Base-by-base conservation (phyloP, 2,329 filamentous ascomycete genomes). In the Penicillium digitatum region DNA sequence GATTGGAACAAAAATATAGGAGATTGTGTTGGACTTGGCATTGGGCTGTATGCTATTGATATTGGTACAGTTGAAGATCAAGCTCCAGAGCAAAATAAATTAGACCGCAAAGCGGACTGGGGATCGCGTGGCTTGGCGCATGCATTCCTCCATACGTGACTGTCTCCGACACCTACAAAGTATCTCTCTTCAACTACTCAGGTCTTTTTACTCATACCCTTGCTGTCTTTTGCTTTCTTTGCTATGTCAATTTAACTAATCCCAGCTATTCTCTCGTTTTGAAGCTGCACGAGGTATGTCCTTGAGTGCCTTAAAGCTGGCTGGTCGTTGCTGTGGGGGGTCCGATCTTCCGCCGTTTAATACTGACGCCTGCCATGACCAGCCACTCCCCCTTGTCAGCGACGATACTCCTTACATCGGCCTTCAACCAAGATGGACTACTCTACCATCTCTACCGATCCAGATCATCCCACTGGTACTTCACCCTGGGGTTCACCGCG, bases 401-500 rank as follows among this genome's bases (percentile, higher is more conserved):
- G 56, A 62, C 48, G n/a, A 44, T 42, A 40, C 57, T 61, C 57
- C 56, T 60, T 58, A 54, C 58, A 53, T 60, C 51, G 52, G 57
- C 48, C 54, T 31, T 56, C 42, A 54, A 54, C 43, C 44, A 60
- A 49, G 24, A 89, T 89, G 86, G 86, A 89, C 70, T 89, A 88
- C 71, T 85, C 84, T 53, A 70, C 78, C 32, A 74, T 83, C 48
- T 76, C 79, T 51, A 74, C 81, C 62, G 83, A 86, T 64, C 77
- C 81, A 31, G 82, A 85, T 52, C 78, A 83, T 66, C 80, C 82
- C 42, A 76, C 77, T 34, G 85, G 79, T 50, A 64, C 77, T 53
- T 87, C 84, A 34, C 86, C 86, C 51, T 89, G 86, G 86, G 79
- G 75, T 22, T 85, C 83, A 49, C 83, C 82, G 54, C 78, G 70